These are phyloP conservation scores for Venturia pyrina DNA, from an alignment of 2,329 filamentous ascomycete species.

Conservation along the genomic window DNA sequence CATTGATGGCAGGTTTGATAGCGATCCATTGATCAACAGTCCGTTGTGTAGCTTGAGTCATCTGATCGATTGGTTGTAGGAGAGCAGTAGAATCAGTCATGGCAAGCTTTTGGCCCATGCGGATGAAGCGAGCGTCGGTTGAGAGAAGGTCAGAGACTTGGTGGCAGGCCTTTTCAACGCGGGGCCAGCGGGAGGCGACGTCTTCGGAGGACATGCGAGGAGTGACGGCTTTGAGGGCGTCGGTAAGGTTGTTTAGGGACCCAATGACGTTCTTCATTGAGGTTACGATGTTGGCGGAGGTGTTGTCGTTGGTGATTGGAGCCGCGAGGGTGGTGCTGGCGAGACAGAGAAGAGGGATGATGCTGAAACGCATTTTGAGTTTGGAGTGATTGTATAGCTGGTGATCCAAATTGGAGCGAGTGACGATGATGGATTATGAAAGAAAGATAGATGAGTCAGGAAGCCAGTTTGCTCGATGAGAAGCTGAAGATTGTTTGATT, in stretches of 20 bases:
- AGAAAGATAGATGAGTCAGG: background rate
- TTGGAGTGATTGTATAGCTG: background rate
- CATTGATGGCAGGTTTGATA: constrained; percentile 1
- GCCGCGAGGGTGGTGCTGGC: background rate
- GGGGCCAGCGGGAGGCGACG: background rate
- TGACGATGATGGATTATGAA: background rate
- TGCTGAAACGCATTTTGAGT: background rate
- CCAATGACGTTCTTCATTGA: background rate
- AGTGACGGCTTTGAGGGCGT: background rate
- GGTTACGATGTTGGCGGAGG: background rate
- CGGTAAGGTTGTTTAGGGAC: background rate
- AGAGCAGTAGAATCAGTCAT: background rate
- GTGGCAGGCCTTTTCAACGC: background rate
- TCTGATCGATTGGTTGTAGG: background rate
- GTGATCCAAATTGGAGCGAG: too few relatives aligned
- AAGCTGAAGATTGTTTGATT: background rate
- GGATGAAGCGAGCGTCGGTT: background rate
- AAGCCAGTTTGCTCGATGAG: background rate
- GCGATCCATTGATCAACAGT: background rate
- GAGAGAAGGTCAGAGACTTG: background rate
- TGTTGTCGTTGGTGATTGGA: background rate
- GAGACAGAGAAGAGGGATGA: background rate
- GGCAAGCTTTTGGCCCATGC: background rate
- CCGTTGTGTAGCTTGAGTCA: background rate
- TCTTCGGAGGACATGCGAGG: background rate